Evolutionary conservation across 2,329 filamentous ascomycete species (phyloP), one percentile per base, ranked within the genome.

Genomic region (Ophiobolus disseminans): DNA sequence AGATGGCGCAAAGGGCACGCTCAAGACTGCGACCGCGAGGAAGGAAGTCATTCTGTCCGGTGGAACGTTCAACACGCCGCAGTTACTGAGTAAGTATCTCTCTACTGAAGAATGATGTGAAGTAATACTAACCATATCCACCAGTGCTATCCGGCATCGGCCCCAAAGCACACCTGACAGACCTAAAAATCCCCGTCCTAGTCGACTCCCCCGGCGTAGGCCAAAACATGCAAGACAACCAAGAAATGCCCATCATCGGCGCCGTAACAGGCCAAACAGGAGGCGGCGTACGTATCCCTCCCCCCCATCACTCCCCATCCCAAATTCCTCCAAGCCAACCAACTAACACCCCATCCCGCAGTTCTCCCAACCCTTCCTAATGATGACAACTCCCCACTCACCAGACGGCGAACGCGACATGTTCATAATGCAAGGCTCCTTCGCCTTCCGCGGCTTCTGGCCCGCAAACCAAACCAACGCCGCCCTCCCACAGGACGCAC

Each of bases 41-140:
- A 60, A 60, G 10, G 64, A 68, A 38, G 62, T 68, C 13, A 65
- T 68, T 11, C 10, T 65, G 2, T 50, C 60, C 10, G 60, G 51
- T 3, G 85, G 85, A 3, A 78, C 82, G 1, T 87, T 82, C 67
- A 83, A 86, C 65, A 80, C 80, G 1, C 83, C 84, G 2, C 85
- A 88, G 66, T 66, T 88, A 3, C 79, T 88, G 4, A 82, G 34
- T 36, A 38, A 38, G 21, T 22, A 22, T 6, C 35, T 14, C 16
- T 31, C 28, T 28, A 11, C n/a, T 28, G 10, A 28, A 28, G n/a
- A 9, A n/a, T 5, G n/a, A 28, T 28, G n/a, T 3, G 25, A 26
- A 6, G 7, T 6, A 26, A 26, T 26, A 26, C 13, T 4, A 10
- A 31, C 8, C 16, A 6, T 14, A 13, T 4, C 28, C 13, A 7